These are phyloP conservation scores for Nemophila menziesii DNA, from an alignment of 257 asterid genomes.

Conservation along the genomic window DNA sequence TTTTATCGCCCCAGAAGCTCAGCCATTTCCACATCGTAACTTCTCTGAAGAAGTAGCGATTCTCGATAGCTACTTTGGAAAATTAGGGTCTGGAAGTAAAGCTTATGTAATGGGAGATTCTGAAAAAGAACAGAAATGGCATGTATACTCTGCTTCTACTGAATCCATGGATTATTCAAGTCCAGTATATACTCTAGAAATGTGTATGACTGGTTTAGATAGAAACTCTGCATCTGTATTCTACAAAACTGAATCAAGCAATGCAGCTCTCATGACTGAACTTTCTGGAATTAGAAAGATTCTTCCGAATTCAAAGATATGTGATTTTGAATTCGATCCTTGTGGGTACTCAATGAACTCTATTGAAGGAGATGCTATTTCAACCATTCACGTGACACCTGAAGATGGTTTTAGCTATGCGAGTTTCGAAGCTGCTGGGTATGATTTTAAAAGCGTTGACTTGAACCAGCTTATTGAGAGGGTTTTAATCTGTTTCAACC, in stretches of 20 bases:
- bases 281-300: slow-evolving; percentile 26
- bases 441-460: slow-evolving; percentile 14
- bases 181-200: slow-evolving; percentile 21
- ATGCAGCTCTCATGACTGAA: slow-evolving; percentile 26
- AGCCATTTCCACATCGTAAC: slow-evolving; percentile 27
- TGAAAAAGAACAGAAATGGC: too few species aligned
- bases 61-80: slow-evolving; percentile 19
- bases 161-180: not conserved
- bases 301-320: slow-evolving; percentile 23
- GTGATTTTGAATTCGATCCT: slow-evolving; percentile 24
- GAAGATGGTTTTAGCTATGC: slow-evolving; percentile 35
- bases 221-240: slow-evolving; percentile 24
- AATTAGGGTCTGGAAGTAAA: slow-evolving; percentile 19
- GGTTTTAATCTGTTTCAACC: slow-evolving; percentile 24
- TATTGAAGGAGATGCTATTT: slow-evolving; percentile 18
- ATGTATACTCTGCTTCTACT: slow-evolving; percentile 34
- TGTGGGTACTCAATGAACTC: slow-evolving; percentile 33
- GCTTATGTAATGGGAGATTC: slow-evolving; percentile 28
- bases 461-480: slow-evolving; percentile 14
- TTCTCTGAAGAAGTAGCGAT: slow-evolving; percentile 28
- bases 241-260: slow-evolving; percentile 21
- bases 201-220: slow-evolving; percentile 35
- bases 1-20: slow-evolving; percentile 26
- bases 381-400: slow-evolving; percentile 14
- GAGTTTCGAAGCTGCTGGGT: slow-evolving; percentile 24